A percentile compares a stretch with the other conserved stretches of the same genome.
phyloP scores from a whole-genome alignment of 352 stramenopile genomes.

The Peronospora destructor region DNA sequence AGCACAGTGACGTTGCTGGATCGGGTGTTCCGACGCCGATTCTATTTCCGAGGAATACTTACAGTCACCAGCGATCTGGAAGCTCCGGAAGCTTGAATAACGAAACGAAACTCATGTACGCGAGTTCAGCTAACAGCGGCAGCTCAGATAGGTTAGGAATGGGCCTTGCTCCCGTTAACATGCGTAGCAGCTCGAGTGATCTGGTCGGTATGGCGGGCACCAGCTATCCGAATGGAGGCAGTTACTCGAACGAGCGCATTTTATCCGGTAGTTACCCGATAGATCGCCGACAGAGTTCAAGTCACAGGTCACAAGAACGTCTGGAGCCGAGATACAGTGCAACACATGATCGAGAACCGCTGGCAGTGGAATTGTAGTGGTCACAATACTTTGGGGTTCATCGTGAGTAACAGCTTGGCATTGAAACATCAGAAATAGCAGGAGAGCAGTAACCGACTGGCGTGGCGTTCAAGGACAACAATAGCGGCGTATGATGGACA shows the following conservation, averaged over 20 bases:
- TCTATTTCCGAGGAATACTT: conserved; percentile 10
- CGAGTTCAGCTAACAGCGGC: conserved; percentile 21
- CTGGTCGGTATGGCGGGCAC: conserved; percentile 17
- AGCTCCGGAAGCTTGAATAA: conserved; percentile 23
- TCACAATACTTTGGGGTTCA: background rate
- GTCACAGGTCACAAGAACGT: conserved; percentile 20
- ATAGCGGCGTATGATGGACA: background rate
- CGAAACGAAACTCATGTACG: conserved; percentile 27
- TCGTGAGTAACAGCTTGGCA: background rate
- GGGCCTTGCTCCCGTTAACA: conserved; percentile 23
- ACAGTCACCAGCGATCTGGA: conserved; percentile 8
- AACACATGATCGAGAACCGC: conserved; percentile 22
- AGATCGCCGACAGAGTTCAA: conserved; percentile 22
- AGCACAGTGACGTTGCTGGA: conserved; percentile 13
- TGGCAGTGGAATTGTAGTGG: conserved; percentile 32
- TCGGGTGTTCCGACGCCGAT: conserved; percentile 13
- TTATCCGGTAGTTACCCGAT: conserved; percentile 20
- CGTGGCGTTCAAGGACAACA: background rate
- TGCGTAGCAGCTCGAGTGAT: conserved; percentile 24
- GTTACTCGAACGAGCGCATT: conserved; percentile 10
- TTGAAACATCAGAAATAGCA: background rate
- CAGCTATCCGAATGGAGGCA: conserved; percentile 9
- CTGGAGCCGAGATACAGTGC: conserved; percentile 21
- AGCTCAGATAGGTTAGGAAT: conserved; percentile 25
- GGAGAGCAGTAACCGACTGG: background rate